Evolutionary conservation across 2,329 filamentous ascomycete genomes (phyloP).

Genomic region (Pestalotiopsis sp.): DNA sequence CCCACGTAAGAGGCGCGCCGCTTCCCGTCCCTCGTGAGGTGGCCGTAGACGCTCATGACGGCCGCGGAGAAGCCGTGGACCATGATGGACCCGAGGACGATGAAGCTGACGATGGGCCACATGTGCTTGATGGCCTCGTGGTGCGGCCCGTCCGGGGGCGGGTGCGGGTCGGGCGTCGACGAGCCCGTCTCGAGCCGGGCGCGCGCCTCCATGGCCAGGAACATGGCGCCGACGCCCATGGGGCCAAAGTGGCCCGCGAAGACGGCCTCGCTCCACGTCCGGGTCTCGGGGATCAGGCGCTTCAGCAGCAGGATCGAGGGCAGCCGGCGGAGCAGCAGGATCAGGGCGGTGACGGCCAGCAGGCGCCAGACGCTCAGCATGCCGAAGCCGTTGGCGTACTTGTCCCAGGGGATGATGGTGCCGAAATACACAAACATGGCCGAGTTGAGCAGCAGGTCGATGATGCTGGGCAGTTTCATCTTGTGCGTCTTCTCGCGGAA

Average conservation of each 20-base stretch:
- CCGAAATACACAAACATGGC: conserved; percentile 26
- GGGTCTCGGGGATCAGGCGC: conserved; percentile 16
- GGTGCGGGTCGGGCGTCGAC: not conserved
- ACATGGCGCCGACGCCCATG: conserved; percentile 29
- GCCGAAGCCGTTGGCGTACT: conserved; percentile 9
- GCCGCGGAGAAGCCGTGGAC: conserved; percentile 42
- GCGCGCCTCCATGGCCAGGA: conserved; percentile 14
- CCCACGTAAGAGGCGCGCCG: not conserved
- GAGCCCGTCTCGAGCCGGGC: not conserved
- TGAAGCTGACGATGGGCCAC: conserved; percentile 12
- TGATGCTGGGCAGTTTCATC: conserved; percentile 1
- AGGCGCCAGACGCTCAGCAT: conserved; percentile 15
- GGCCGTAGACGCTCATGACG: not conserved
- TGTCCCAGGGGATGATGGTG: conserved; percentile 23
- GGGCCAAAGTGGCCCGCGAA: conserved; percentile 30
- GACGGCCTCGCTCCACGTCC: conserved; percentile 19
- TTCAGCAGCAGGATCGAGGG: conserved; percentile 20
- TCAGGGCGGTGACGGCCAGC: conserved; percentile 17
- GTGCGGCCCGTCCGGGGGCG: not conserved
- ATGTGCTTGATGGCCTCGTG: not conserved
- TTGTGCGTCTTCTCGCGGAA: not conserved
- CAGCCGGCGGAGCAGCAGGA: conserved; percentile 21
- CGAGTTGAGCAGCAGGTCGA: conserved; percentile 27
- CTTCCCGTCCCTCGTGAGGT: not conserved
- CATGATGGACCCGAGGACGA: conserved; percentile 36